Conservation (phyloP, 768 basidiomycete species). For the Termitomyces sp. region DNA sequence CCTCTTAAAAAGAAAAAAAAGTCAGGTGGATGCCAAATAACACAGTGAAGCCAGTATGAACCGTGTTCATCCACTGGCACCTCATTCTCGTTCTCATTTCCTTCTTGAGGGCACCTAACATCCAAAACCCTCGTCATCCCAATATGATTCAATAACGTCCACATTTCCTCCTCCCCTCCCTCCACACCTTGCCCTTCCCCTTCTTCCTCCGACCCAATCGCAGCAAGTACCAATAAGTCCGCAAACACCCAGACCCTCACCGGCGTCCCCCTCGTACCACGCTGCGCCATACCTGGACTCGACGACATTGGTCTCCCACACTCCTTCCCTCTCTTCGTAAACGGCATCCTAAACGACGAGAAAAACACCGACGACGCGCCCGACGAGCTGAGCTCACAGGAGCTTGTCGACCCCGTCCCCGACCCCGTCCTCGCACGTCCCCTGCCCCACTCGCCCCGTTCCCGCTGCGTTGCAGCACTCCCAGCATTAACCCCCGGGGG, state of each 20-base stretch:
- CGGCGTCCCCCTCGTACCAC: conserved; percentile 8
- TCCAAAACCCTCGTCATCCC: conserved; percentile 46
- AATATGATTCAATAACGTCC: conserved; percentile 25
- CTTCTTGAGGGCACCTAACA: background rate
- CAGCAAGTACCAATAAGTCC: conserved; percentile 62
- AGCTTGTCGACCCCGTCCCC: conserved; percentile 23
- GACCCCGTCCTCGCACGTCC: conserved; percentile 38
- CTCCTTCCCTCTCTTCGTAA: background rate
- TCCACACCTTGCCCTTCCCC: background rate
- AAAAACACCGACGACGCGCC: conserved; percentile 11
- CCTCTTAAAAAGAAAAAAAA: conserved; percentile 9
- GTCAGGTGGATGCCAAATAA: background rate
- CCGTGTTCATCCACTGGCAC: conserved; percentile 3
- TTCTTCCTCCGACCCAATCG: background rate
- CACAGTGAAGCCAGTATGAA: conserved; percentile 3
- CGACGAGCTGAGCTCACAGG: conserved; percentile 11
- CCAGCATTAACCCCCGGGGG: conserved; percentile 7
- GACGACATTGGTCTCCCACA: background rate
- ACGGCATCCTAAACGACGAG: conserved; percentile 13
- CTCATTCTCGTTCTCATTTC: conserved; percentile 1
- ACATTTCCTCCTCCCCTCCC: conserved; percentile 8
- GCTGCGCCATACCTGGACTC: conserved; percentile 4
- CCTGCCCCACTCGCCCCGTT: background rate
- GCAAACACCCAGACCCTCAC: conserved; percentile 46
- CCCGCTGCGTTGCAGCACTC: background rate